phyloP scores from a whole-genome alignment of 2,329 filamentous ascomycete genomes.

The Talaromyces sp. region DNA sequence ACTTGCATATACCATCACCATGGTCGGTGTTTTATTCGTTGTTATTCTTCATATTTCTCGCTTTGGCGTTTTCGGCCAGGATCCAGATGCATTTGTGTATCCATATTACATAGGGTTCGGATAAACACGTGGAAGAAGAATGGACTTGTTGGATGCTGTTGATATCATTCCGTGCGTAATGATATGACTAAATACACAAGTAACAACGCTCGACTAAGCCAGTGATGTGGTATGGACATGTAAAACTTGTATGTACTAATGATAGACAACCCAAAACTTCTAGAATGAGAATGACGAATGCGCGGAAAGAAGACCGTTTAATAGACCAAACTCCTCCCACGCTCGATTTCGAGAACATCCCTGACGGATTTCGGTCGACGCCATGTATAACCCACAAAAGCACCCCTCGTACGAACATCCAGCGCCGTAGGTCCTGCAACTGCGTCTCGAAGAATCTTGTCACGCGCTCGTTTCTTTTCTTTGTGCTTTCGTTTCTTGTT shows the following conservation, averaged over 20 bases:
- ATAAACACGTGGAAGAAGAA: background rate
- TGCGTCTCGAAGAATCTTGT: conserved; percentile 76
- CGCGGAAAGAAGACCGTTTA: background rate
- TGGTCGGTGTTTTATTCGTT: background rate
- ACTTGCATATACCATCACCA: conserved; percentile 10
- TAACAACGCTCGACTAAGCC: background rate
- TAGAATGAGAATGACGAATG: background rate
- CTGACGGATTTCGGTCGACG: conserved; percentile 47
- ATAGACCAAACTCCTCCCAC: conserved; percentile 28
- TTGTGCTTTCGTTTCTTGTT: conserved; percentile 55
- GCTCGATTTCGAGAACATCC: conserved; percentile 35
- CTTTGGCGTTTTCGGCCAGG: background rate
- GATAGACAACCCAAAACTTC: background rate
- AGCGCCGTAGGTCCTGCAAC: conserved; percentile 66
- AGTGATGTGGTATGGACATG: background rate
- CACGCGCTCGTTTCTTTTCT: conserved; percentile 77
- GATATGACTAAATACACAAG: background rate
- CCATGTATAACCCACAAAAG: conserved; percentile 90
- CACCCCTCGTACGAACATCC: conserved; percentile 74
- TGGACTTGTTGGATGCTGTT: background rate
- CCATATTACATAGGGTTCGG: background rate
- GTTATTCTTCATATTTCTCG: conserved; percentile 22
- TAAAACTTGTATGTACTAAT: background rate
- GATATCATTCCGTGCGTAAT: background rate
- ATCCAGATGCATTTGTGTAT: background rate